Conservation (phyloP, 495 filamentous ascomycete species). For the Neurospora cerealis region DNA sequence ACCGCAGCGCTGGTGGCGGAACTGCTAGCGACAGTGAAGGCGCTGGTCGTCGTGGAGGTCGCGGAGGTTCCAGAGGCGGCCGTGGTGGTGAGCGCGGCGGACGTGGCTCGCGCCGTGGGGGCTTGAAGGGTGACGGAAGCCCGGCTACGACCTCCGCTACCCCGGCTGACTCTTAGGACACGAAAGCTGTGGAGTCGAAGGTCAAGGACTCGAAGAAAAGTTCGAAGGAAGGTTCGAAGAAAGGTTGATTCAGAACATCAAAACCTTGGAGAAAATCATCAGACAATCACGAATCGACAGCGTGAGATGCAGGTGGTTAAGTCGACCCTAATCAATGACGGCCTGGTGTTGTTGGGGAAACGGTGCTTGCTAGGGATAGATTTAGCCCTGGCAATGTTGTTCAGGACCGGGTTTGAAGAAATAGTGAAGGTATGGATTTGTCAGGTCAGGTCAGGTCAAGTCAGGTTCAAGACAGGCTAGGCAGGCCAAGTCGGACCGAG, state of each 20-base stretch:
- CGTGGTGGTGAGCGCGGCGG: slow-evolving; percentile 43
- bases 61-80: slow-evolving; percentile 50
- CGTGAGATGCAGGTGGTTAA: background rate
- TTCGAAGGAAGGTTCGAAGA: background rate
- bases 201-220: background rate
- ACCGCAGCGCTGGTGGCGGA: slow-evolving; percentile 55
- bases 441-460: background rate
- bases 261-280: background rate
- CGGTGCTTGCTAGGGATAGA: background rate
- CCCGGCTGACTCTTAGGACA: slow-evolving; percentile 36
- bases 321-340: background rate
- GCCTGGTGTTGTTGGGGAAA: background rate
- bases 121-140: slow-evolving; percentile 45
- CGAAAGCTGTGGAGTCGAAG: background rate
- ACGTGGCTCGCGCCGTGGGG: slow-evolving; percentile 49
- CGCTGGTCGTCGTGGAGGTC: slow-evolving; percentile 51
- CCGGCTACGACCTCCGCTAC: slow-evolving; percentile 42
- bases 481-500: background rate
- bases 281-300: background rate
- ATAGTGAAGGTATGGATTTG: background rate
- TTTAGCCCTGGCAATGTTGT: background rate
- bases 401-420: background rate
- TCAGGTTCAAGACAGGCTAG: background rate
- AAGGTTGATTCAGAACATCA: background rate
- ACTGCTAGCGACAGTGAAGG: slow-evolving; percentile 73